A percentile compares a stretch with the other conserved stretches of the same genome.
phyloP scores from a whole-genome alignment of 106 monocot genomes.

The Hemerocallis citrina region DNA sequence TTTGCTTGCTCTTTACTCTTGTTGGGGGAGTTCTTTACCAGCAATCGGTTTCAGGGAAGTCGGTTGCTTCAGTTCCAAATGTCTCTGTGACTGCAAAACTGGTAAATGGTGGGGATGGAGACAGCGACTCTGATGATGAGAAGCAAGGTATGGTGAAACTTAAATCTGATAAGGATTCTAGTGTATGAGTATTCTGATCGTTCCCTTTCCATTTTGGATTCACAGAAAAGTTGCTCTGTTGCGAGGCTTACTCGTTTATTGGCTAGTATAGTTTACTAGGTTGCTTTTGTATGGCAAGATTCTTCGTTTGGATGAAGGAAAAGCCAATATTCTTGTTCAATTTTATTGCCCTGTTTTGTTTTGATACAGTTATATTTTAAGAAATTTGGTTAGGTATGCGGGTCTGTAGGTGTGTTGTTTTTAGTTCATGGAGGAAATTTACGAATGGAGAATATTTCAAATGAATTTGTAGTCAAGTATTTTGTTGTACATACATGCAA shows the following conservation, averaged over 20 bases:
- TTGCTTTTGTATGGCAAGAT: constrained; percentile 2
- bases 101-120: constrained; percentile 4
- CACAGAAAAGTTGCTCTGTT: background rate
- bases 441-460: too few relatives aligned
- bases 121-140: constrained; percentile 31
- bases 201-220: background rate
- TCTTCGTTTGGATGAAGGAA: too few relatives aligned
- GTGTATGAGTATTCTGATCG: constrained; percentile 17
- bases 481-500: too few relatives aligned
- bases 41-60: constrained; percentile 54
- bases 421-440: too few relatives aligned
- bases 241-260: background rate
- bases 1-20: constrained; percentile 70
- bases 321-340: too few relatives aligned
- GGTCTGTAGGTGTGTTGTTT: too few relatives aligned
- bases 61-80: constrained; percentile 5
- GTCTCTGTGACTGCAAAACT: background rate
- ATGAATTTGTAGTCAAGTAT: too few relatives aligned
- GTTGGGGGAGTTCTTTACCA: constrained; percentile 85
- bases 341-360: too few relatives aligned
- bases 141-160: constrained; percentile 8
- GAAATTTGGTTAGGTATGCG: too few relatives aligned
- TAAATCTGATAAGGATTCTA: constrained; percentile 35
- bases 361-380: too few relatives aligned
- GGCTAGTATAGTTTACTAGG: background rate